Percentiles rank a stretch among this genome's conserved stretches.
phyloP scores from a whole-genome alignment of 2,329 filamentous ascomycete species.

The Orbilia quercus region DNA sequence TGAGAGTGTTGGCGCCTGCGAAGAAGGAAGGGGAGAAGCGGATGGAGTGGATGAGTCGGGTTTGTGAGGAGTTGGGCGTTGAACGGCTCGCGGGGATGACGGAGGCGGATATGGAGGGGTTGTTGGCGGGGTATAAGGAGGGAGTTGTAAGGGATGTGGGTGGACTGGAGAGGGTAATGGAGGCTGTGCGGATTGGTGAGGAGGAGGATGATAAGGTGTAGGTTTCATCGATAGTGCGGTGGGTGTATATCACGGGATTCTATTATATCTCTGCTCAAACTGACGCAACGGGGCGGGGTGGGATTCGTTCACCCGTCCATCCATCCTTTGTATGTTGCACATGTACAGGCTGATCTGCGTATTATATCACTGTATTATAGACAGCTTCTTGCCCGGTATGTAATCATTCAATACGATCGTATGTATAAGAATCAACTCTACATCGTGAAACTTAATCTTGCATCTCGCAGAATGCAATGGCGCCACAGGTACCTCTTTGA shows the following conservation, averaged over 20 bases:
- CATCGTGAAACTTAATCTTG: too few relatives aligned
- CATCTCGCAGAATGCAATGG: too few relatives aligned
- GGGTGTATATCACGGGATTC: too few relatives aligned
- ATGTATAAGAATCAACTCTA: too few relatives aligned
- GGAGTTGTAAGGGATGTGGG: conserved; percentile 56
- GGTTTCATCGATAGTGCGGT: too few relatives aligned
- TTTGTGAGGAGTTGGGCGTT: conserved; percentile 87
- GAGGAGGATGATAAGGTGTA: conserved; percentile 43
- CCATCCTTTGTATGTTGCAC: too few relatives aligned
- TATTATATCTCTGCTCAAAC: neutral
- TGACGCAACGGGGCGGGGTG: neutral
- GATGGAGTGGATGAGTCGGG: conserved; percentile 94
- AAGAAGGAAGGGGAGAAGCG: conserved; percentile 80
- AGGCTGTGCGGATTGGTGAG: conserved; percentile 33
- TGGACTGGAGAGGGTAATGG: conserved; percentile 30
- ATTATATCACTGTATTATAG: too few relatives aligned
- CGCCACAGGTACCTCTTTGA: too few relatives aligned
- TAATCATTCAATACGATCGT: too few relatives aligned
- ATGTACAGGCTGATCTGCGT: too few relatives aligned
- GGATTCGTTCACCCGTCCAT: too few relatives aligned
- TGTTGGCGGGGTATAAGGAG: conserved; percentile 67
- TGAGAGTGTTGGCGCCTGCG: conserved; percentile 79
- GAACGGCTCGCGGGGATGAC: conserved; percentile 85
- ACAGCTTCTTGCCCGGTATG: too few relatives aligned
- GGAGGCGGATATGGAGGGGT: conserved; percentile 82